These are phyloP conservation scores for Aspergillus tamarii DNA, from an alignment of 2,329 filamentous ascomycete species.

Conservation along the genomic window DNA sequence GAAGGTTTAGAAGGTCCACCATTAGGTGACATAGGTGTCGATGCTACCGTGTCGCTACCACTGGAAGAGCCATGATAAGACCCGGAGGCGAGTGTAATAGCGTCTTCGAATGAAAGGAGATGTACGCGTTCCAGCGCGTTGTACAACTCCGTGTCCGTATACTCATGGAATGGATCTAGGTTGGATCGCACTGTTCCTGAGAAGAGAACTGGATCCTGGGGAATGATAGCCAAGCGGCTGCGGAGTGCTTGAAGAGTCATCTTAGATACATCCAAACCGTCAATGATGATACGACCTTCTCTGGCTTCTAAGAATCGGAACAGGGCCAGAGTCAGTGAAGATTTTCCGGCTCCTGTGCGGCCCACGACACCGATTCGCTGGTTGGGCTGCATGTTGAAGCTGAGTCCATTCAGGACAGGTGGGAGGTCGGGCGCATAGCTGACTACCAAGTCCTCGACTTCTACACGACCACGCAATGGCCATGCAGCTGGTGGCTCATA, in stretches of 20 bases:
- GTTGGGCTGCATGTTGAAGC: conserved; percentile 25
- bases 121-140: conserved; percentile 73
- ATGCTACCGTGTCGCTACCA: conserved; percentile 16
- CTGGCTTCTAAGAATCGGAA: conserved; percentile 29
- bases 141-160: conserved; percentile 68
- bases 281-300: conserved; percentile 28
- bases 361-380: conserved; percentile 34
- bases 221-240: conserved; percentile 75
- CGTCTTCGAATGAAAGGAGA: conserved; percentile 55
- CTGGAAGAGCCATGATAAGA: conserved; percentile 12
- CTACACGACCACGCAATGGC: conserved; percentile 72
- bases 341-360: conserved; percentile 35
- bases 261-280: conserved; percentile 52
- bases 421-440: conserved; percentile 71
- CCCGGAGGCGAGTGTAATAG: conserved; percentile 29
- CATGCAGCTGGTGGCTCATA: conserved; percentile 68
- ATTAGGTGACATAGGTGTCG: conserved; percentile 8
- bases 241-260: conserved; percentile 59
- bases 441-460: conserved; percentile 73
- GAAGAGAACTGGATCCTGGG: conserved; percentile 80
- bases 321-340: conserved; percentile 29
- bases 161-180: conserved; percentile 73
- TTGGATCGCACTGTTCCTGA: conserved; percentile 77
- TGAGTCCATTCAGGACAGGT: conserved; percentile 24
- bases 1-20: conserved; percentile 17